Evolutionary conservation across 345 rosid species (phyloP).

Genomic region (Populus tremula): DNA sequence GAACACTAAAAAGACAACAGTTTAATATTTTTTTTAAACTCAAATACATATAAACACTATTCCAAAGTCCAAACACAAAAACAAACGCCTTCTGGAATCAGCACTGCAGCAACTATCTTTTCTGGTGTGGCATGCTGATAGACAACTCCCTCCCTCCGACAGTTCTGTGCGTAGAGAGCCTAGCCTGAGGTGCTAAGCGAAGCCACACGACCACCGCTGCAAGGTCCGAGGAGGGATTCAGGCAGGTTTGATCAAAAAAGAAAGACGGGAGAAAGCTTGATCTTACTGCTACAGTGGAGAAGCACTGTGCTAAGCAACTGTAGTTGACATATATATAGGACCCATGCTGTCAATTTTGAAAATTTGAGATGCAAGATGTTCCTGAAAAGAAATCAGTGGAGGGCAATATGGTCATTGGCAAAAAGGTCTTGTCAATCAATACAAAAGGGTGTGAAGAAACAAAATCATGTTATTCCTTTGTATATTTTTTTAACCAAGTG

Average conservation of each 20-base stretch:
- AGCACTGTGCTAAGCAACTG: background rate
- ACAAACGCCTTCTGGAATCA: too few species aligned
- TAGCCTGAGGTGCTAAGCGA: too few species aligned
- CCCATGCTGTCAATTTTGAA: background rate
- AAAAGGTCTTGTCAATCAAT: conserved; percentile 58
- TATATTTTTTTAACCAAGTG: conserved; percentile 22
- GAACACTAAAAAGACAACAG: too few species aligned
- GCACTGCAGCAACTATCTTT: too few species aligned
- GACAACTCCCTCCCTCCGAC: too few species aligned
- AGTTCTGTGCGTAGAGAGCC: too few species aligned
- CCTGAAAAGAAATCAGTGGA: background rate
- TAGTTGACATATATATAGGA: background rate
- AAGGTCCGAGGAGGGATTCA: too few species aligned
- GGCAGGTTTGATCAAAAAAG: background rate
- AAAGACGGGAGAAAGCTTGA: background rate
- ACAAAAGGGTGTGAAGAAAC: conserved; percentile 26
- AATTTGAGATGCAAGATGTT: background rate
- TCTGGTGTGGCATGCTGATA: too few species aligned
- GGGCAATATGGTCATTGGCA: conserved; percentile 36
- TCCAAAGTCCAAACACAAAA: too few species aligned
- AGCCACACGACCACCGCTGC: too few species aligned
- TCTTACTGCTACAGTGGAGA: background rate
- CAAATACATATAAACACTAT: too few species aligned
- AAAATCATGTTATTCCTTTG: conserved; percentile 48
- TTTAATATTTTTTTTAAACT: too few species aligned